Base-by-base conservation (phyloP, 371 early-diverging fungal genomes). In the Lichtheimia corymbifera region DNA sequence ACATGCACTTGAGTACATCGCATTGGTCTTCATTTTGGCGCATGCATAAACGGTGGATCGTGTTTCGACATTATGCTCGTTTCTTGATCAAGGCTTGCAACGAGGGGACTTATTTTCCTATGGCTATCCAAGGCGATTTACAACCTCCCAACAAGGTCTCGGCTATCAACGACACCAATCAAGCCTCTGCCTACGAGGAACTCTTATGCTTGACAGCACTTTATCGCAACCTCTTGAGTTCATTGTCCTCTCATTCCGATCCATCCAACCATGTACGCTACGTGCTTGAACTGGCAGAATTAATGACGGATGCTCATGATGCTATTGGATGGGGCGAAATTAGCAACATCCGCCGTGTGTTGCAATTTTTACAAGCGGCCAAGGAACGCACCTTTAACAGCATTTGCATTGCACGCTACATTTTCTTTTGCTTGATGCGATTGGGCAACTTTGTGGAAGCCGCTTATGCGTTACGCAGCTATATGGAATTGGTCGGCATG, bases 371-470 rank as follows among this genome's bases (percentile, higher is more conserved):
- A 50, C 87, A 88, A 58, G 77, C 81, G 22, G 80, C 85, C 5
- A 78, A 85, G 3, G 74, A 77, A 57, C 77, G 77, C 55, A 90
- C 91, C 0, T 91, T 87, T 70, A 88, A 92, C 63, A 85, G 87
- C 30, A 84, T 89, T 17, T 77, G 79, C 1, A 73, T 91, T 24
- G 50, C 83, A 27, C 87, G 91, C 0, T 85, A 81, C 64, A 69
- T 89, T 14, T 79, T 87, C 60, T 80, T 80, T 44, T 70, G 83
- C 0, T 69, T 90, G 18, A 64, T 84, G 12, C 74, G 72, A 17
- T 58, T 86, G 24, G 91, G 91, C 18, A 85, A 89, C 56, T 87
- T 83, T 61, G 86, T 88, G 53, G 92, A 92, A 69, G 91, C 91
- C 0, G 76, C 80, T 15, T 62, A 83, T 66, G 84, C 91, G 5